A percentile compares a stretch with the other conserved stretches of the same genome.
Evolutionary conservation across 768 basidiomycete genomes (phyloP).

Genomic region (Auriscalpium orientale): DNA sequence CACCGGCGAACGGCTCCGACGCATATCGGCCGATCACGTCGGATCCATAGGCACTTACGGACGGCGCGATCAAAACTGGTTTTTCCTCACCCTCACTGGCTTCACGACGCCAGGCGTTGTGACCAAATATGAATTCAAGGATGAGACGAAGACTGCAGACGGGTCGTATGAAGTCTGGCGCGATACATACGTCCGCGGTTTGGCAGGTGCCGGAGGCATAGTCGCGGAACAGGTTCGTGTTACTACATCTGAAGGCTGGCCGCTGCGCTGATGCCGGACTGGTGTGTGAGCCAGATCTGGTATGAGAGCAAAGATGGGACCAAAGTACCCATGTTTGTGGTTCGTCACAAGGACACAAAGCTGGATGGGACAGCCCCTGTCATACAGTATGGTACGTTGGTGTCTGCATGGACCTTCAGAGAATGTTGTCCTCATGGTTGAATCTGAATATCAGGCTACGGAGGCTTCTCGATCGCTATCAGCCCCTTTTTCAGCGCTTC

Average conservation of each 20-base stretch:
- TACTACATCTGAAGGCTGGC: too few species aligned
- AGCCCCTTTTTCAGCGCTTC: conserved; percentile 65
- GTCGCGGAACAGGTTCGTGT: conserved; percentile 47
- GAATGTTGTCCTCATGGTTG: neutral
- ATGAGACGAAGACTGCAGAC: conserved; percentile 23
- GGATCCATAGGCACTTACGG: conserved; percentile 51
- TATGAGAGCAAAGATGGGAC: conserved; percentile 75
- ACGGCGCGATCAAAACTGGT: conserved; percentile 44
- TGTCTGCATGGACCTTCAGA: neutral
- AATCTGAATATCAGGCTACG: conserved; percentile 45
- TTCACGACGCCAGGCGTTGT: conserved; percentile 70
- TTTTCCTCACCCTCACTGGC: conserved; percentile 57
- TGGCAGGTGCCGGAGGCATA: conserved; percentile 58
- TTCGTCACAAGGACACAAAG: conserved; percentile 61
- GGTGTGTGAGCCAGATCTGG: conserved; percentile 46
- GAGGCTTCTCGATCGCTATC: conserved; percentile 71
- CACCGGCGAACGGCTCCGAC: conserved; percentile 43
- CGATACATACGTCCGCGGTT: conserved; percentile 48
- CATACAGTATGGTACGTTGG: conserved; percentile 59
- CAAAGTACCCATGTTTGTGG: conserved; percentile 78
- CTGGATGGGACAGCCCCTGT: conserved; percentile 71
- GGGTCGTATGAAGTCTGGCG: conserved; percentile 54
- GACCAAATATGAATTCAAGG: conserved; percentile 51
- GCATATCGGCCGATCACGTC: conserved; percentile 59
- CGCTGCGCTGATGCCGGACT: too few species aligned